Evolutionary conservation across 139 green algal genomes (phyloP), one percentile per base, ranked within the genome.

Genomic region (Auxenochlorella pyrenoidosa): DNA sequence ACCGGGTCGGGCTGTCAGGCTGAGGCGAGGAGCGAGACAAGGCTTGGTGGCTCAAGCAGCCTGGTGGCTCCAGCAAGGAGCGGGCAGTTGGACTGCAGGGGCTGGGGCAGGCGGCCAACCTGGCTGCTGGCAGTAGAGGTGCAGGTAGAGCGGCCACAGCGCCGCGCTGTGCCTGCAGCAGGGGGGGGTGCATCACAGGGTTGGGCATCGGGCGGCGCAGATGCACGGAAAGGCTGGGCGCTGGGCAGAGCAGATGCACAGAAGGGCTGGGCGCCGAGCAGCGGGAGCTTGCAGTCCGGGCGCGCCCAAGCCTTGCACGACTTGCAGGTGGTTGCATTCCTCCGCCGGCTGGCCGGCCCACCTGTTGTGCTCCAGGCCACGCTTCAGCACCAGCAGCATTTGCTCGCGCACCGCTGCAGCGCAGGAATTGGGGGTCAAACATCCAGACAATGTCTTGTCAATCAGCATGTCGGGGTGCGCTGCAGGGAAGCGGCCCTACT

Each of bases 141-240:
- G 75, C n/a, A 84, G 75, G 60, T 88, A 88, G 18, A 79, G 43
- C 26, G 75, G 75, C 84, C 84, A 88, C 0, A 88, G 73, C 41
- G 34, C 28, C 3, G 73, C 43, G 58, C 68, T 82, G 30, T 87
- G 83, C 54, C 59, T 73, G 40, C 63, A 58, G 73, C 21, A 60
- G 2, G 5, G 18, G 5, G 18, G 63, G 34, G 5, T 18, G 26
- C 63, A 71, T 6, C 59, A 28, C 24, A 30, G n/a, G n/a, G n/a
- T 36, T 15, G 5, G 12, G 63, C 22, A 34, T 71, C 32, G 16
- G 24, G 59, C 24, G 63, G 63, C 63, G 32, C 63, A 54, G 10
- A 6, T 6, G 47, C 47, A n/a, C n/a, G n/a, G n/a, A n/a, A n/a
- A n/a, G n/a, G n/a, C n/a, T n/a, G n/a, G n/a, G n/a, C n/a, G n/a